phyloP scores from a whole-genome alignment of 1,284 basidiomycete species.

The Irpex sp. region DNA sequence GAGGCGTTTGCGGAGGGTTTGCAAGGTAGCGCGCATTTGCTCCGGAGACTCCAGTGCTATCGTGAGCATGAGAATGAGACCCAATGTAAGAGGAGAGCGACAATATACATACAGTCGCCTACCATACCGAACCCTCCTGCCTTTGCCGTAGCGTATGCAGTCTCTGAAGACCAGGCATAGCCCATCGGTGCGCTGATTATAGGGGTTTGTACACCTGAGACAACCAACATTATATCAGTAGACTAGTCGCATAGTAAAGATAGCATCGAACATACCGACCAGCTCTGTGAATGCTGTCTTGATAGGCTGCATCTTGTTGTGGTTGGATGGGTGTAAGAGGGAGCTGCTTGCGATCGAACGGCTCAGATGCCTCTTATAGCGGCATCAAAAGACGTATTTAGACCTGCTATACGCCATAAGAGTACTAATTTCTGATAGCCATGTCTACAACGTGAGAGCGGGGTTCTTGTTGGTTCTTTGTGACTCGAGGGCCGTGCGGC shows the following conservation, averaged over 20 bases:
- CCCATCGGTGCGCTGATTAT: slow-evolving; percentile 17
- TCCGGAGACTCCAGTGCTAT: slow-evolving; percentile 44
- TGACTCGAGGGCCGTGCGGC: not conserved
- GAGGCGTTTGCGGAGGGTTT: slow-evolving; percentile 22
- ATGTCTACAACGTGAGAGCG: not conserved
- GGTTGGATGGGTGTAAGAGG: not conserved
- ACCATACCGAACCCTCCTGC: slow-evolving; percentile 74
- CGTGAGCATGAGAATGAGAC: not conserved
- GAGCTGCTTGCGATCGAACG: not conserved
- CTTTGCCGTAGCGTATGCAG: slow-evolving; percentile 43
- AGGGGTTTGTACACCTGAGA: slow-evolving; percentile 11
- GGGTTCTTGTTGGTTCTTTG: not conserved
- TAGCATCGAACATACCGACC: slow-evolving; percentile 5
- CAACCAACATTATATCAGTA: not conserved
- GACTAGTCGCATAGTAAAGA: not conserved
- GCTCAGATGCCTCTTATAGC: too few species aligned
- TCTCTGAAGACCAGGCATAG: slow-evolving; percentile 12
- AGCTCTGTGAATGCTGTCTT: not conserved
- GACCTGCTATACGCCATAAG: not conserved
- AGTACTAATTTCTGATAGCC: not conserved
- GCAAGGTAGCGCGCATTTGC: slow-evolving; percentile 32
- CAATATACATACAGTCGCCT: slow-evolving; percentile 41
- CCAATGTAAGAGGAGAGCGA: not conserved
- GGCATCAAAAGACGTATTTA: not conserved
- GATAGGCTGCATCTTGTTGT: not conserved